These are phyloP conservation scores for Adiantum capillusveneris DNA, from an alignment of 75 land plant genomes.

Conservation along the genomic window DNA sequence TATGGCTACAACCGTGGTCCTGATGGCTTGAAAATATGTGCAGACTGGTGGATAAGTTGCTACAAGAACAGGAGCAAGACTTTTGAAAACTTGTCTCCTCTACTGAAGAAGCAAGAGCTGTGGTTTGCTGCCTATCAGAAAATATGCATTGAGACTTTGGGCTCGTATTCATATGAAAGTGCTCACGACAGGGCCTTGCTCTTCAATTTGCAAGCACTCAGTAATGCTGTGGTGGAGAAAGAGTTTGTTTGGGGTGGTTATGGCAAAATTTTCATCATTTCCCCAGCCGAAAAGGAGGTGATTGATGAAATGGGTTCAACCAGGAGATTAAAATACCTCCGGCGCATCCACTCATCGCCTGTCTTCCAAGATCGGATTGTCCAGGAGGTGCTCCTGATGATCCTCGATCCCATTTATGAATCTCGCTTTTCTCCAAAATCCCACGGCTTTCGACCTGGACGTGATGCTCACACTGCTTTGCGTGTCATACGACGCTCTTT, in stretches of 20 bases:
- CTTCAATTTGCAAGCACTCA: constrained; percentile 39
- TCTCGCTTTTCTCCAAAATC: constrained; percentile 62
- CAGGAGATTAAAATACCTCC: constrained; percentile 37
- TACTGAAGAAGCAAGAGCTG: constrained; percentile 45
- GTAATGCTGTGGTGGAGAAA: constrained; percentile 57
- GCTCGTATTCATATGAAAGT: constrained; percentile 42
- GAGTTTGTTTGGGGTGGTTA: constrained; percentile 69
- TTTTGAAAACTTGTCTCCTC: constrained; percentile 27
- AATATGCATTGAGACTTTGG: constrained; percentile 54
- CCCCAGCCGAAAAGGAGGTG: constrained; percentile 51
- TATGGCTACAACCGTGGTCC: too few relatives aligned
- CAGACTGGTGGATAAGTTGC: constrained; percentile 59
- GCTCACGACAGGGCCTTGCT: constrained; percentile 28
- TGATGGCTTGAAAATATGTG: constrained; percentile 42
- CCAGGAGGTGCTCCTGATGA: constrained; percentile 75
- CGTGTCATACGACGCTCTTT: constrained; percentile 57
- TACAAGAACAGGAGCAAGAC: constrained; percentile 40
- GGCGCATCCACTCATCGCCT: constrained; percentile 46
- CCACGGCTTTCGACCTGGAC: constrained; percentile 71
- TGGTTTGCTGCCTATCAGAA: constrained; percentile 82
- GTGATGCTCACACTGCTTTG: constrained; percentile 62
- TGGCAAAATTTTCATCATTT: constrained; percentile 43
- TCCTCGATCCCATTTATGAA: constrained; percentile 75
- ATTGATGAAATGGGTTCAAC: constrained; percentile 44
- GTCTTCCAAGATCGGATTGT: constrained; percentile 73